These are phyloP conservation scores for Phytophthora citrophthora DNA, from an alignment of 352 stramenopile species.

Conservation along the genomic window DNA sequence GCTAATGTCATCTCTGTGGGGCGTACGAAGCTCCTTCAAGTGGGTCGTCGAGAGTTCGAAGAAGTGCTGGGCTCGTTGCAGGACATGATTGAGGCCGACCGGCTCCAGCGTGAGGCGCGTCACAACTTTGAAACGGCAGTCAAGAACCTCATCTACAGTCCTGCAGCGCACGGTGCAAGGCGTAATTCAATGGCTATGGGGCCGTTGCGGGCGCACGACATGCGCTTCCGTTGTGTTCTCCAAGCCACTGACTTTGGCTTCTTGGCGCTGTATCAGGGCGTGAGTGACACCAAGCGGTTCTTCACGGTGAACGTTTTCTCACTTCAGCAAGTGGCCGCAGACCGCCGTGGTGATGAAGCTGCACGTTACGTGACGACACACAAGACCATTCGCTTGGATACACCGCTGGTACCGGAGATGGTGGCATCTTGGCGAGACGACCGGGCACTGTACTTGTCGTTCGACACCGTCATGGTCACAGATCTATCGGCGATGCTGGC, in stretches of 20 bases:
- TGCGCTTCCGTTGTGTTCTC: constrained; percentile 74
- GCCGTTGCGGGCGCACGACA: constrained; percentile 59
- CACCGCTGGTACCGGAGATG: constrained; percentile 76
- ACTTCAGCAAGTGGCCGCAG: constrained; percentile 68
- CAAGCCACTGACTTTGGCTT: constrained; percentile 82
- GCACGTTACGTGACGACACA: constrained; percentile 72
- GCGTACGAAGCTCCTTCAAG: constrained; percentile 85
- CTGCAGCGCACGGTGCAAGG: constrained; percentile 32
- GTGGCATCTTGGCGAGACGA: constrained; percentile 82
- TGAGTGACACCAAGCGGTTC: constrained; percentile 64
- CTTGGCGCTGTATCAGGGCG: constrained; percentile 74
- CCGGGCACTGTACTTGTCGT: constrained; percentile 80
- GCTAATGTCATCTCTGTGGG: constrained; percentile 94
- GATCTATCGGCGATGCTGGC: constrained; percentile 66
- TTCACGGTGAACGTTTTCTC: constrained; percentile 85
- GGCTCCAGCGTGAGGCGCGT: constrained; percentile 75
- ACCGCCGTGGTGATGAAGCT: constrained; percentile 76
- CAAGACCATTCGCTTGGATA: constrained; percentile 72
- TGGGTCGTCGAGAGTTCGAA: constrained; percentile 96
- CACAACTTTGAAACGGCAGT: constrained; percentile 87
- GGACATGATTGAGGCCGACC: constrained; percentile 89
- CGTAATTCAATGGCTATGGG: constrained; percentile 57
- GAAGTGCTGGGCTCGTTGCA: constrained; percentile 94
- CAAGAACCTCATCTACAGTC: constrained; percentile 83
- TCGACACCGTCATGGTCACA: constrained; percentile 72